Conservation (phyloP, 352 stramenopile species). For the Phytophthora sp. region DNA sequence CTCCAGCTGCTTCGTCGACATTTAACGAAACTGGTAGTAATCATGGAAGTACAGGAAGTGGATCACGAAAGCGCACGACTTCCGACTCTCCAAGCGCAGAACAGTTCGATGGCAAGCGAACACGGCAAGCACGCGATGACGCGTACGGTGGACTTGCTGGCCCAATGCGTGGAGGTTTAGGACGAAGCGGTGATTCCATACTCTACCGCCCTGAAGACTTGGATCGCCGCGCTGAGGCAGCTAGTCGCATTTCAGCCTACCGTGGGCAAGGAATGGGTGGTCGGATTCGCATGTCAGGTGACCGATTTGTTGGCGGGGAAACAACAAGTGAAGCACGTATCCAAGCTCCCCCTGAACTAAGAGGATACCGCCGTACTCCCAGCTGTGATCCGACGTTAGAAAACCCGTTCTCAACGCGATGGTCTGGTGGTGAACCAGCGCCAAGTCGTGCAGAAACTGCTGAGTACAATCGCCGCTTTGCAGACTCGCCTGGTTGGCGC, state of each 20-base stretch:
- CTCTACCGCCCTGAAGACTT: slow-evolving; percentile 22
- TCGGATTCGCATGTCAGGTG: slow-evolving; percentile 27
- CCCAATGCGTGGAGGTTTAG: slow-evolving; percentile 1
- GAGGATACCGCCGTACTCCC: slow-evolving; percentile 24
- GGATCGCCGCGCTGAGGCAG: slow-evolving; percentile 18
- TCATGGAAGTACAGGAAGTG: slow-evolving; percentile 12
- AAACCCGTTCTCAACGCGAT: slow-evolving; percentile 33
- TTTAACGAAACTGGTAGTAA: slow-evolving; percentile 16
- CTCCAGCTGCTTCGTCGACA: neutral
- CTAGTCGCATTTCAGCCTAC: slow-evolving; percentile 25
- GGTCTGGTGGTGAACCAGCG: slow-evolving; percentile 16
- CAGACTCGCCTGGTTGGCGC: slow-evolving; percentile 42
- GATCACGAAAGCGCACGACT: slow-evolving; percentile 29
- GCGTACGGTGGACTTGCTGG: slow-evolving; percentile 6
- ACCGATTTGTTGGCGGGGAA: slow-evolving; percentile 20
- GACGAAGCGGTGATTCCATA: slow-evolving; percentile 4
- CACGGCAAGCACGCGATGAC: slow-evolving; percentile 32
- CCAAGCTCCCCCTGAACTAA: slow-evolving; percentile 22
- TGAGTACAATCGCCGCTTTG: slow-evolving; percentile 43
- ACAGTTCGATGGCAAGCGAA: slow-evolving; percentile 33
- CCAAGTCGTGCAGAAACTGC: slow-evolving; percentile 3
- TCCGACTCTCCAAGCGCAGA: slow-evolving; percentile 30
- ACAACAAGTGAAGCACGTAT: slow-evolving; percentile 24
- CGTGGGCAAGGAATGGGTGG: slow-evolving; percentile 25
- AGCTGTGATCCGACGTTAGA: slow-evolving; percentile 18